Conservation (phyloP, 2,329 filamentous ascomycete genomes). For the Arthrobotrys iridis region DNA sequence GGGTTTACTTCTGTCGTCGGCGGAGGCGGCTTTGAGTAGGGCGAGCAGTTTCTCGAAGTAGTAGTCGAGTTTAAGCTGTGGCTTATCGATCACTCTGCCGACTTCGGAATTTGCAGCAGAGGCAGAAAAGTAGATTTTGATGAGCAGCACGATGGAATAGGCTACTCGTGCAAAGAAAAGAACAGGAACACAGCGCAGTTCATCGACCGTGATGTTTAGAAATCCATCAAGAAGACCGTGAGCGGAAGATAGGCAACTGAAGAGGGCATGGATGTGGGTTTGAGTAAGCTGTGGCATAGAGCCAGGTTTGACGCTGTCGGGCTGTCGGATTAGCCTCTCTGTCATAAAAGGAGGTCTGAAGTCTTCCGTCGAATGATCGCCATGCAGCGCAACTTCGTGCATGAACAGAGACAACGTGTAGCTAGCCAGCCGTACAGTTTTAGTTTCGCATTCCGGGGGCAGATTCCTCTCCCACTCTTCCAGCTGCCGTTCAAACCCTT, state of each 20-base stretch:
- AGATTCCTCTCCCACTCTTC: conserved; percentile 64
- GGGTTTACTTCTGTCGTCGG: conserved; percentile 68
- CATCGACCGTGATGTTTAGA: conserved; percentile 69
- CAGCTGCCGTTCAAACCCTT: conserved; percentile 68
- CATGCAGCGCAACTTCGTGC: conserved; percentile 78
- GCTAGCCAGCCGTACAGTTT: conserved; percentile 41
- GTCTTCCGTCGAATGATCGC: conserved; percentile 69
- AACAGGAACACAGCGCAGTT: conserved; percentile 69
- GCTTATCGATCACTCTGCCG: conserved; percentile 65
- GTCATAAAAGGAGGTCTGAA: conserved; percentile 60
- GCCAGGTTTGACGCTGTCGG: conserved; percentile 58
- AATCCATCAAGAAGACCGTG: conserved; percentile 75
- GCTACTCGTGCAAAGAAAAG: conserved; percentile 67
- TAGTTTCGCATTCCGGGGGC: conserved; percentile 60
- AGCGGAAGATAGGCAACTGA: conserved; percentile 73
- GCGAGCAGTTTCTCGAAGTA: conserved; percentile 76
- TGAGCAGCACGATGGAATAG: conserved; percentile 69
- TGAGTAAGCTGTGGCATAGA: conserved; percentile 62
- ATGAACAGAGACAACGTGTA: conserved; percentile 73
- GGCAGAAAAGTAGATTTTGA: conserved; percentile 70
- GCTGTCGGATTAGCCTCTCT: conserved; percentile 58
- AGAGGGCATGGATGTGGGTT: conserved; percentile 74
- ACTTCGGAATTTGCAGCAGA: conserved; percentile 65
- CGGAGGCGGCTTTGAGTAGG: conserved; percentile 73
- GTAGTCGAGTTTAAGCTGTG: conserved; percentile 64